Conservation (phyloP, 2,329 filamentous ascomycete genomes). For the Penicillium italicum region DNA sequence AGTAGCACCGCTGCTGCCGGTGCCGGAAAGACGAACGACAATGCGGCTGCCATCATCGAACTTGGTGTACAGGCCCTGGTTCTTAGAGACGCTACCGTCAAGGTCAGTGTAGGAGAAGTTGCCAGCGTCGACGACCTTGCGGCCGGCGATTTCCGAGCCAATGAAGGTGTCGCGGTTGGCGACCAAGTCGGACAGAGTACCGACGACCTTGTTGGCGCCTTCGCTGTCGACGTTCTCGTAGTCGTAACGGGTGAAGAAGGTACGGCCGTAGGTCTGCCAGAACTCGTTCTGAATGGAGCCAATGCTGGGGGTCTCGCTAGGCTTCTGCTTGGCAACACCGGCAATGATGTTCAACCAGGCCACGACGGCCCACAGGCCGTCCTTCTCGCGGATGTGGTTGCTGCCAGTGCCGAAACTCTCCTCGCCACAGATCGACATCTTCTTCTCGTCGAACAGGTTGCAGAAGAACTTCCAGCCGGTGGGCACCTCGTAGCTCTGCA, state of each 20-base stretch:
- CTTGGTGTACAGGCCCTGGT: slow-evolving; percentile 92
- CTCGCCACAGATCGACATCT: slow-evolving; percentile 97
- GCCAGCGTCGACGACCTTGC: slow-evolving; percentile 82
- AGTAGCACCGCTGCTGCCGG: slow-evolving; percentile 89
- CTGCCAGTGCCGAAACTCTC: slow-evolving; percentile 97
- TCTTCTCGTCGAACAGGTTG: slow-evolving; percentile 87
- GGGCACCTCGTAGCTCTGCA: slow-evolving; percentile 92
- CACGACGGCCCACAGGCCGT: slow-evolving; percentile 94
- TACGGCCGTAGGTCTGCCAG: slow-evolving; percentile 93
- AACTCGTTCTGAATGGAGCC: slow-evolving; percentile 95
- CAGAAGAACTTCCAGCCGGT: slow-evolving; percentile 99
- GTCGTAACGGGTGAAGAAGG: slow-evolving; percentile 98
- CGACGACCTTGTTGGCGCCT: slow-evolving; percentile 85
- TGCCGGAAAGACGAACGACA: slow-evolving; percentile 90
- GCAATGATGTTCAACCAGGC: slow-evolving; percentile 99
- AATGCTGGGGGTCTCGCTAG: slow-evolving; percentile 81
- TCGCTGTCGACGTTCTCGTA: slow-evolving; percentile 93
- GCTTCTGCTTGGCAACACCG: slow-evolving; percentile 78
- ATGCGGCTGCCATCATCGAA: slow-evolving; percentile 95
- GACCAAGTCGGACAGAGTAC: slow-evolving; percentile 74
- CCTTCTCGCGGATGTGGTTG: slow-evolving; percentile 99
- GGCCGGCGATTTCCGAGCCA: slow-evolving; percentile 74
- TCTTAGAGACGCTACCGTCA: slow-evolving; percentile 91
- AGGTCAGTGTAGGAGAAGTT: slow-evolving; percentile 99
- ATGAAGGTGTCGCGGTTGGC: slow-evolving; percentile 70